Base-by-base conservation (phyloP, 352 stramenopile species). In the Phytophthora pinifolia region DNA sequence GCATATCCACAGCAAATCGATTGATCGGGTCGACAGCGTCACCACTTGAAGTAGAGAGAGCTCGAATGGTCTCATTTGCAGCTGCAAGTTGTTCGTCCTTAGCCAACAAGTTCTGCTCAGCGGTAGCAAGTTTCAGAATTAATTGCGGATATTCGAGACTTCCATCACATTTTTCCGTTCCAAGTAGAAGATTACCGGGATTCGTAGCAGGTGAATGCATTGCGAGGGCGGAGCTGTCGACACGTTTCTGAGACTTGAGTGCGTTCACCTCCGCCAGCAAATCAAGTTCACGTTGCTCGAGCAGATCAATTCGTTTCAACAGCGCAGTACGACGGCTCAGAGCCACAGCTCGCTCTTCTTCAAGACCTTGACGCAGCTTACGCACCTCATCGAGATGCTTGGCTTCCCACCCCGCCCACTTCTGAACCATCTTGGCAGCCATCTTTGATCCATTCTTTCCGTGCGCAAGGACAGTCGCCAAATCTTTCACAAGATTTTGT, bases 351-450 rank as follows among this genome's bases (percentile, higher is more conserved):
- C 29, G 34, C 36, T 68, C 44, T 25, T 69, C 54, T 25, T 39
- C 50, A 57, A 60, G 59, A 13, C 59, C 46, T 48, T 46, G 54
- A 8, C 54, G 55, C 42, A 72, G 20, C 12, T 37, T 25, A 12
- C 41, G 59, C 15, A 69, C 22, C 41, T 72, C 64, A 6, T 62
- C 33, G 9, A 68, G 25, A 34, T 72, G 64, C 6, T 48, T 59
- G 2, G 34, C 54, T 54, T 72, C 59, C 64, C 64, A 72, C 9
- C 50, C 38, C 18, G 64, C 59, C 64, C 64, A 72, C 17, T 66
- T 44, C 35, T 58, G 53, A 47, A 72, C 46, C 14, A 72, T 65
- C 29, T 65, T 65, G 4, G 64, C 64, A 35, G 64, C 64, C n/a
- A 29, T 7, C 27, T 67, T 67, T 4, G 12, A 43, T 1, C 57